phyloP scores from a whole-genome alignment of 805 yeast genomes.

The Schwanniomyces sp. region DNA sequence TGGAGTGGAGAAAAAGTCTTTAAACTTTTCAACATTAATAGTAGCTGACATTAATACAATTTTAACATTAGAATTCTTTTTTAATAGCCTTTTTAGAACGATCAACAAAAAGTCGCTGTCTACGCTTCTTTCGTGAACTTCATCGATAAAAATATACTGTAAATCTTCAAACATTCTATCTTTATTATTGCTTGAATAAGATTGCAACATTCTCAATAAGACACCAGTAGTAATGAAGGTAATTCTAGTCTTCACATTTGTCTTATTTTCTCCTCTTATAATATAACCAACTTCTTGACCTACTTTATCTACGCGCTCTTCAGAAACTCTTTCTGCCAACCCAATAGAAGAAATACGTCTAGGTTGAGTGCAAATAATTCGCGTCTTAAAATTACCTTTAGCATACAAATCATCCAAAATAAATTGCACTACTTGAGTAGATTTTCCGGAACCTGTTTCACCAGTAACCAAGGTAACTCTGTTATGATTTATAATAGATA shows the following conservation, averaged over 20 bases:
- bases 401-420: slow-evolving; percentile 65
- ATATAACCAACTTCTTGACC: slow-evolving; percentile 87
- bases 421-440: slow-evolving; percentile 93
- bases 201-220: slow-evolving; percentile 78
- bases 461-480: slow-evolving; percentile 83
- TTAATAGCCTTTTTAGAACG: slow-evolving; percentile 62
- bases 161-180: slow-evolving; percentile 50
- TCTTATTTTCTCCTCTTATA: slow-evolving; percentile 85
- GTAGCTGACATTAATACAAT: slow-evolving; percentile 93
- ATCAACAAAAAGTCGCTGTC: slow-evolving; percentile 86
- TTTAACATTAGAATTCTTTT: slow-evolving; percentile 53
- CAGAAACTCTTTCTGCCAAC: slow-evolving; percentile 87
- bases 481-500: slow-evolving; percentile 54
- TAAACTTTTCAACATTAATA: slow-evolving; percentile 68
- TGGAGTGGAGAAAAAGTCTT: slow-evolving; percentile 56
- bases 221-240: slow-evolving; percentile 93
- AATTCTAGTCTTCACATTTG: slow-evolving; percentile 61
- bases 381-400: slow-evolving; percentile 50
- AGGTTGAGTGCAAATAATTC: slow-evolving; percentile 89
- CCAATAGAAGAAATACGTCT: slow-evolving; percentile 95
- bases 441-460: slow-evolving; percentile 97
- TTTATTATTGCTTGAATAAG: slow-evolving; percentile 29
- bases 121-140: slow-evolving; percentile 94
- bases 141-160: slow-evolving; percentile 81
- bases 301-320: slow-evolving; percentile 63